Conservation (phyloP, 208 protist genomes). For the Lotmaria passim region DNA sequence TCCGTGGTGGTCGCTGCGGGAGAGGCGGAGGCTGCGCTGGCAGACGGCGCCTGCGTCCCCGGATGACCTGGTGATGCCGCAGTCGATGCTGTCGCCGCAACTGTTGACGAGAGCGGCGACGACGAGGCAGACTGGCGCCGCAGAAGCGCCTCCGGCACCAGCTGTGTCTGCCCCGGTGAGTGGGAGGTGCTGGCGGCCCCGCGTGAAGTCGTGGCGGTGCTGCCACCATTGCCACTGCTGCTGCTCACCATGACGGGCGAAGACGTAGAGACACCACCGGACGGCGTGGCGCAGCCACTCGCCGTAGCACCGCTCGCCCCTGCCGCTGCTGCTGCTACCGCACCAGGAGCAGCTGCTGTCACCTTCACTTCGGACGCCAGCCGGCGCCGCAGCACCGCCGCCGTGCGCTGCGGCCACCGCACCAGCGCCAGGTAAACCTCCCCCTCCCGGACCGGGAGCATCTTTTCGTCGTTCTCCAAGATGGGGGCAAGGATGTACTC, state of each 20-base stretch:
- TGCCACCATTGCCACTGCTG: slow-evolving; percentile 3
- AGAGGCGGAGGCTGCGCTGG: slow-evolving; percentile 1
- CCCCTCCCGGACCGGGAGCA: slow-evolving; percentile 62
- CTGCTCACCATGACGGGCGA: neutral
- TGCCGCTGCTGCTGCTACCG: neutral
- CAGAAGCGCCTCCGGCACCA: slow-evolving; percentile 16
- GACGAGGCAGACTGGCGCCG: slow-evolving; percentile 23
- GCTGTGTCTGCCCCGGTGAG: slow-evolving; percentile 12
- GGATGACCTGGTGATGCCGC: slow-evolving; percentile 1
- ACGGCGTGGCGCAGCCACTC: neutral
- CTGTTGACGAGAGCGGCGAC: slow-evolving; percentile 7
- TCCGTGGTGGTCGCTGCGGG: slow-evolving; percentile 1
- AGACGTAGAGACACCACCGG: neutral
- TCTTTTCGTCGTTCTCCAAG: slow-evolving; percentile 56
- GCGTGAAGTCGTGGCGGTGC: neutral
- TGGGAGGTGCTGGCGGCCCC: neutral
- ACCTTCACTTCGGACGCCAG: slow-evolving; percentile 30
- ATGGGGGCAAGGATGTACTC: slow-evolving; percentile 72
- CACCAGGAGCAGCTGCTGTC: neutral
- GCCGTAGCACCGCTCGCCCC: neutral
- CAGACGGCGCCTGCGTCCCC: slow-evolving; percentile 2
- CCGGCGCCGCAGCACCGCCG: slow-evolving; percentile 60
- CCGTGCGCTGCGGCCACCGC: slow-evolving; percentile 60
- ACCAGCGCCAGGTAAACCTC: slow-evolving; percentile 69
- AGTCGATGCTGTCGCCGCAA: neutral